phyloP scores from a whole-genome alignment of 1,284 basidiomycete genomes.

The Spongiforma sp. region DNA sequence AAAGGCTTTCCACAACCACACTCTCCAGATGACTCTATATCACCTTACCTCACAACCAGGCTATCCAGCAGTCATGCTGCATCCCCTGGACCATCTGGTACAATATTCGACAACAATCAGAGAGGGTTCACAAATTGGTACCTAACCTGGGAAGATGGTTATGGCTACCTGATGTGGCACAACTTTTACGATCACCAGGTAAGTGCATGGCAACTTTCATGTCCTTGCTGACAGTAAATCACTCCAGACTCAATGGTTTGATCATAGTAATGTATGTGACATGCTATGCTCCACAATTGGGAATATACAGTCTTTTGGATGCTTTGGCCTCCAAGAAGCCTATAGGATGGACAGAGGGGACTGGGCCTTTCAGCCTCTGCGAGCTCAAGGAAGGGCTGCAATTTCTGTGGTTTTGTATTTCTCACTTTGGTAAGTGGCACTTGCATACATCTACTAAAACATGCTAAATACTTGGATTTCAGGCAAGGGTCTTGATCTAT shows the following conservation, averaged over 20 bases:
- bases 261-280: not conserved
- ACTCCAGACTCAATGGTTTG: not conserved
- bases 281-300: not conserved
- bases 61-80: not conserved
- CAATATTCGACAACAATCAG: not conserved
- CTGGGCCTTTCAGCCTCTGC: not conserved
- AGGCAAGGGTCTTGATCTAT: not conserved
- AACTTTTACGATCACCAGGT: not conserved
- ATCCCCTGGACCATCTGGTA: not conserved
- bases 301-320: not conserved
- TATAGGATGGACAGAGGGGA: not conserved
- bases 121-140: not conserved
- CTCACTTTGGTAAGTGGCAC: not conserved
- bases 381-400: not conserved
- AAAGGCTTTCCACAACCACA: not conserved
- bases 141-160: not conserved
- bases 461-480: not conserved
- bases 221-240: not conserved
- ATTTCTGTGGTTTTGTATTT: not conserved
- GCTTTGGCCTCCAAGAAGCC: not conserved
- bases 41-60: not conserved
- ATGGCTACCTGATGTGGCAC: not conserved
- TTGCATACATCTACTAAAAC: not conserved
- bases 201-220: not conserved
- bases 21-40: not conserved